Evolutionary conservation across 306 rosid species (phyloP), one percentile per base, ranked within the genome.

Genomic region (Lithocarpus polystachyus): DNA sequence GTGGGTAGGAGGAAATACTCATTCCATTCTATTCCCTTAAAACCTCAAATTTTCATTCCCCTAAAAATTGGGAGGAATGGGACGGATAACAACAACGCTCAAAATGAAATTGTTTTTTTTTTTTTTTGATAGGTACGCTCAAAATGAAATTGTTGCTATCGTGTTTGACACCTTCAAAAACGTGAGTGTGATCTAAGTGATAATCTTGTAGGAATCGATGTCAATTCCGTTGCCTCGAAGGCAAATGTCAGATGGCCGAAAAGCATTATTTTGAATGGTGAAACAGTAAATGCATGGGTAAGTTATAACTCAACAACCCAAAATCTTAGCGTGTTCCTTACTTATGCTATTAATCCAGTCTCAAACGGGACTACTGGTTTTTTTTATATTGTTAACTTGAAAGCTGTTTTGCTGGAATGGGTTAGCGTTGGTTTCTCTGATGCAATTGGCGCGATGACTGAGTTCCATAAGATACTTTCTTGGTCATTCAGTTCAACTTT

Each of bases 401-500:
- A 81, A 64, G 80, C 76, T 0, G 76, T 82, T 35, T 83, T 94
- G 85, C 92, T 92, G 0, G 94, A 92, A 72, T 55, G 29, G 73
- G 96, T 88, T 55, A 82, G 91, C 12, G 72, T 93, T 24, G 93
- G 97, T 3, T 91, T 93, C 74, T 91, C 95, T 6, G 97, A 95
- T 10, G 88, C 98, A 18, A 93, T 93, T 0, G 97, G 97, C 31
- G 0, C 5, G 0, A 79, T 72, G 86, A 24, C 82, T 64, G 97
- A 94, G 56, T 51, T 82, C 72, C 97, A 91, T 69, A 84, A 83
- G 65, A 80, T 94, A 7, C 10, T 64, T 28, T 82, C 91, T 67
- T 94, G 98, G 98, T 86, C 93, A 61, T 93, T 93, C 83, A 84
- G 61, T 59, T 91, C 98, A 74, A 89, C 45, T 75, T 81, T 93